phyloP scores from a whole-genome alignment of 148 eudicot genomes.

The Agrostemma githago region DNA sequence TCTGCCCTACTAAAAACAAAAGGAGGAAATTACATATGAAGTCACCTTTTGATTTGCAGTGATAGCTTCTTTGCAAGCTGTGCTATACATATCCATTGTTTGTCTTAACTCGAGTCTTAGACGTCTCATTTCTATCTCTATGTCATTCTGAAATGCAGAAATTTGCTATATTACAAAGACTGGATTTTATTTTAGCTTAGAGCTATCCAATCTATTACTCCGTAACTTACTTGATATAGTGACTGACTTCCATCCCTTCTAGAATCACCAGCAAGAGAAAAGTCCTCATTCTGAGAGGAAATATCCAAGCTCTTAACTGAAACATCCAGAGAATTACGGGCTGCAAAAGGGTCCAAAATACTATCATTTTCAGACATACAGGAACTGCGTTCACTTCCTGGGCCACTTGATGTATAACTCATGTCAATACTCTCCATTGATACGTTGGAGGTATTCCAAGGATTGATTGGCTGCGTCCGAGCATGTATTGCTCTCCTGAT shows the following conservation, averaged over 20 bases:
- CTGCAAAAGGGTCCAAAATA: slow-evolving; percentile 16
- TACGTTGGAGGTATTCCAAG: slow-evolving; percentile 21
- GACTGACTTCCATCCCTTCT: slow-evolving; percentile 15
- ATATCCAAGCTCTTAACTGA: slow-evolving; percentile 23
- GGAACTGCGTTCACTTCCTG: slow-evolving; percentile 18
- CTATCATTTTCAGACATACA: slow-evolving; percentile 29
- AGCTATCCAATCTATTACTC: neutral
- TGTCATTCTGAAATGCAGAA: slow-evolving; percentile 35
- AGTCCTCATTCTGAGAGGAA: slow-evolving; percentile 23
- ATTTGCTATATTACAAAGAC: neutral
- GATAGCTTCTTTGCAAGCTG: slow-evolving; percentile 74
- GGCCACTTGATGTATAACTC: slow-evolving; percentile 13
- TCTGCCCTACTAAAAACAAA: neutral
- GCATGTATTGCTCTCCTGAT: slow-evolving; percentile 16
- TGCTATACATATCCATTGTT: slow-evolving; percentile 65
- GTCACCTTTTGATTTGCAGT: slow-evolving; percentile 60
- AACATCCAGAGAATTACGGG: slow-evolving; percentile 31
- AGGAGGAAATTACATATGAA: neutral
- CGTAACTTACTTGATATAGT: slow-evolving; percentile 32
- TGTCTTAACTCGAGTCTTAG: slow-evolving; percentile 66
- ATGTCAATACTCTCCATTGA: slow-evolving; percentile 30
- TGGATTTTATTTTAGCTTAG: neutral
- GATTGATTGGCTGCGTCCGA: slow-evolving; percentile 10
- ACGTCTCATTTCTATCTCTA: slow-evolving; percentile 53
- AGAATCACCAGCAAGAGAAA: slow-evolving; percentile 22